Evolutionary conservation across 306 rosid genomes (phyloP), one percentile per base, ranked within the genome.

Genomic region (Fragaria nilgerrensis): DNA sequence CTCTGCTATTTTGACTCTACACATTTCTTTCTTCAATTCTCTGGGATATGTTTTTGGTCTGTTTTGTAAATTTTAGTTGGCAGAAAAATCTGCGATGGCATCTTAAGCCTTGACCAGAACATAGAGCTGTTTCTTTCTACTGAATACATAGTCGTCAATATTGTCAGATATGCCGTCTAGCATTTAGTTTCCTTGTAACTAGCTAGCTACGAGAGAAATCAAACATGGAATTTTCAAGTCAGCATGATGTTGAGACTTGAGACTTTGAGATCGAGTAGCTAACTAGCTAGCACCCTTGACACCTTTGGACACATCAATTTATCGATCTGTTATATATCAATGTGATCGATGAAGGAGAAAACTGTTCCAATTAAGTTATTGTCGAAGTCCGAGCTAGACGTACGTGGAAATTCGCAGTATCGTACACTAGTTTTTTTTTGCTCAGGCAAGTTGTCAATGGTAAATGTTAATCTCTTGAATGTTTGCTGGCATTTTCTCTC

Each of bases 121-220:
- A 32, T 34, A 5, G 14, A 64, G 69, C n/a, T 17, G 69, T 32
- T 32, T 34, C 23, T 64, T 63, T 63, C 68, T 2, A 32, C 7
- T 16, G 68, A 37, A 34, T 36, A 8, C 37, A 65, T 19, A 20
- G 25, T 19, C 20, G 70, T 66, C 48, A 66, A 66, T 43, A 43
- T 66, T 66, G 70, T 66, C 70, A 66, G 70, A 66, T 66, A 66
- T 66, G 70, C 48, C 27, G 48, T 37, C 23, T 37, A 9, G 29
- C 14, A 19, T 66, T 37, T 37, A 1, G 70, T 37, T 17, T 66
- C 48, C 48, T 19, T n/a, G 47, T 37, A 37, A 41, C 70, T 39
- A 65, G 47, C 44, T 43, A 36, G 25, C 47, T 20, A 66, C 5
- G 16, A 10, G 47, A 39, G 70, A 66, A 66, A 66, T 66, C 70